Base-by-base conservation (phyloP, 257 asterid genomes). In the Nicotiana noctiflora region DNA sequence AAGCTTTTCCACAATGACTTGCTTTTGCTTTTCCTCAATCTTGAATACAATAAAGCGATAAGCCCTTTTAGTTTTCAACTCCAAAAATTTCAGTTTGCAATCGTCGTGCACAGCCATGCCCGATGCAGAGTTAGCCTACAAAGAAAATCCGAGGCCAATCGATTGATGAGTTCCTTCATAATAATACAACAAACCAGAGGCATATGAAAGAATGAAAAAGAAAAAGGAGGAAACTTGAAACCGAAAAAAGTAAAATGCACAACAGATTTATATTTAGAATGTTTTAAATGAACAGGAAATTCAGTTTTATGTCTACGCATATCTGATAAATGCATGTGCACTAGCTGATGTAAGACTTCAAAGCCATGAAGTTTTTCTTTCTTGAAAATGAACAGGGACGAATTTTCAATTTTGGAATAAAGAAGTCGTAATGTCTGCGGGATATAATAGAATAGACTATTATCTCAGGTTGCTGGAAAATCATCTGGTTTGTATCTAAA, bases 41-140 rank as follows among this genome's bases (percentile, higher is more conserved):
- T 72, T 72, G 78, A 72, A 72, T 23, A 72, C 78, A 0, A 72
- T 72, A 60, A 72, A 72, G 78, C 78, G 78, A 56, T 12, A 72
- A 23, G 60, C 40, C 60, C 78, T 72, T 72, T 72, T 72, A 46
- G 60, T 72, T 72, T 72, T 72, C 61, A 72, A 72, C 61, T 72
- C 78, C 78, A 72, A 21, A 14, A 72, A 72, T 49, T 72, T 72
- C 78, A 72, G 78, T 72, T 72, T 72, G 78, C 78, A 72, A 72
- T 72, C 78, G 1, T 72, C 78, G 9, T 72, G 78, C 59, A 72
- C 78, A 46, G 78, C 78, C 78, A 72, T 72, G 60, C 78, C 78
- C 25, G 78, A 72, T 13, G 78, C 78, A 44, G 78, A 4, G 60
- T 72, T 72, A 46, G 78, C 78, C 78, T 72, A 23, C 60, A 13